Base-by-base conservation (phyloP, 2,329 filamentous ascomycete species). In the Mycosphaerella sp. region DNA sequence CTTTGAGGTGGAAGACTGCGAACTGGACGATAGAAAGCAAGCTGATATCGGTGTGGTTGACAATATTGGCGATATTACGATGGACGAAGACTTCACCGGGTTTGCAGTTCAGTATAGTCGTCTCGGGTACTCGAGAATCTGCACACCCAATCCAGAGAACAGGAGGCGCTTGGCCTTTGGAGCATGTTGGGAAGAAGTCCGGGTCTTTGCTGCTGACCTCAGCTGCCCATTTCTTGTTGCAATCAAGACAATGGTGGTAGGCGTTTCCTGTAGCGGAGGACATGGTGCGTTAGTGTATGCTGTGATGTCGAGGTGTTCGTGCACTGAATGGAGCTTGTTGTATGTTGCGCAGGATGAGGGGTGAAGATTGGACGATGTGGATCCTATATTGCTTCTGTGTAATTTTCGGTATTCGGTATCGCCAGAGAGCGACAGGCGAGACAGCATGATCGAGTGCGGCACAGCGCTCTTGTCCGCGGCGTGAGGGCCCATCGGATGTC, bases 41-140 rank as follows among this genome's bases (percentile, higher is more conserved):
- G 72, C 81, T 87, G 68, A 91, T 79, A 68, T 95, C 89, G 62
- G 81, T 82, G 16, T 82, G 74, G 51, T 82, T 81, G 57, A 94
- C 73, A 64, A 91, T 81, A 73, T 94, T 94, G 70, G 87, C 88
- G 68, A 95, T 90, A 75, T 94, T 94, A 67, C 89, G 86, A 75
- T 94, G 88, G 46, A 89, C 85, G 68, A 94, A 94, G 60, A 94
- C 83, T 62, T 94, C 87, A 53, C 89, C 88, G 2, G 88, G 87
- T 64, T 87, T 78, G 52, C 89, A 77, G 63, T 85, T 84, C 25
- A 90, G 79, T 64, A 95, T 79, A 43, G 84, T 89, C 4, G 87
- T 91, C 70, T 93, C 89, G 1, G 89, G 88, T 60, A 87, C 84
- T 58, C 89, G 86, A 35, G 84, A 88, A 74, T 94, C 89, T 62